A percentile compares a stretch with the other conserved stretches of the same genome.
phyloP scores from a whole-genome alignment of 371 early-diverging fungal species.

The Zychaea mexicana region DNA sequence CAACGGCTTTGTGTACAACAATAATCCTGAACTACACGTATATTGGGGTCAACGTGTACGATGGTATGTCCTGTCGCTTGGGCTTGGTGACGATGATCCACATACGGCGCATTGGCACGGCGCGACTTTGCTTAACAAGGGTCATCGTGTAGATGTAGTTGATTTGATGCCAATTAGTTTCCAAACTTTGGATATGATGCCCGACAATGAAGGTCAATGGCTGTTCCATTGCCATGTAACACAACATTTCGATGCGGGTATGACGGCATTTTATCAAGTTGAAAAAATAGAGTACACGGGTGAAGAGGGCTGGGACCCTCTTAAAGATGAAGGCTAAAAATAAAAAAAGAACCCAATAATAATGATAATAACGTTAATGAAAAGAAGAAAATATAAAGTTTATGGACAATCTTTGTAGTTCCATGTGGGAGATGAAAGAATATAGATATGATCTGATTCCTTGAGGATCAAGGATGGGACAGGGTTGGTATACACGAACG shows the following conservation, averaged over 20 bases:
- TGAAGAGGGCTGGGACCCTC: constrained; percentile 46
- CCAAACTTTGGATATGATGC: constrained; percentile 47
- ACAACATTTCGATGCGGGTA: constrained; percentile 49
- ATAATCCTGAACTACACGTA: constrained; percentile 36
- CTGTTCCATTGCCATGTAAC: constrained; percentile 57
- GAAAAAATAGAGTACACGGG: constrained; percentile 45
- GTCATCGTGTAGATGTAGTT: constrained; percentile 52
- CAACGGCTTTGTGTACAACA: constrained; percentile 53
- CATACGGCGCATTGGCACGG: constrained; percentile 64
- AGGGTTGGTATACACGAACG: constrained; percentile 60
- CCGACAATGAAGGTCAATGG: constrained; percentile 59
- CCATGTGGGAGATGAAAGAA: constrained; percentile 15
- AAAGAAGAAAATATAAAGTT: neutral
- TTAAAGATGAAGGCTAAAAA: constrained; percentile 4
- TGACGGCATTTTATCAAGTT: constrained; percentile 51
- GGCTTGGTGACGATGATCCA: constrained; percentile 38
- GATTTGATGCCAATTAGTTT: constrained; percentile 48
- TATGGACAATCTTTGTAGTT: neutral
- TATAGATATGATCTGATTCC: constrained; percentile 28
- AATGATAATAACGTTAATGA: neutral
- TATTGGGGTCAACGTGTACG: constrained; percentile 46
- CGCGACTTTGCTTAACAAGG: constrained; percentile 39
- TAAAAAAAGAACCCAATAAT: neutral
- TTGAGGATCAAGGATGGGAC: constrained; percentile 41
- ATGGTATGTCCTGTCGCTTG: constrained; percentile 51